Percentiles rank a stretch among this genome's conserved stretches.
Conservation (phyloP, 23 red algal species). For the Cyanidiococcus yangmingshanensis region DNA sequence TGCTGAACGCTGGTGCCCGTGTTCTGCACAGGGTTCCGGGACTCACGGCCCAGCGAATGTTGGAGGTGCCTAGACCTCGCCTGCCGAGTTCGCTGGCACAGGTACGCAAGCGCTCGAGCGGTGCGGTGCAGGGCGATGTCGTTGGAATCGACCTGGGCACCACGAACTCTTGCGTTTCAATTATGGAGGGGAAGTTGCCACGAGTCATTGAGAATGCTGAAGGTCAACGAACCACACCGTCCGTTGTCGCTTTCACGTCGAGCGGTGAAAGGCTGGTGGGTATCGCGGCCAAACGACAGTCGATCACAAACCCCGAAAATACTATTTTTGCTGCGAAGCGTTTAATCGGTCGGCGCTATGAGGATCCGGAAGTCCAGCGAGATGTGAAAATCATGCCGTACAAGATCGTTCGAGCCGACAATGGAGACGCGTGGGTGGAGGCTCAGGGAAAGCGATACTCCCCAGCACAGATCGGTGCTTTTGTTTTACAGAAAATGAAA, state of each 20-base stretch:
- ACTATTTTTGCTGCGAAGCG: conserved; percentile 97
- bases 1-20: background rate
- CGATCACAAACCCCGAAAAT: conserved; percentile 91
- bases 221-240: conserved; percentile 84
- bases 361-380: conserved; percentile 68
- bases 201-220: conserved; percentile 99
- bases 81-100: background rate
- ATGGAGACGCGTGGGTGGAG: conserved; percentile 97
- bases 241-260: conserved; percentile 89
- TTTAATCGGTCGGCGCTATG: conserved; percentile 84
- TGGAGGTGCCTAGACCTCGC: background rate
- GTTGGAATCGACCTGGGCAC: conserved; percentile 99
- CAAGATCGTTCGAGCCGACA: conserved; percentile 79
- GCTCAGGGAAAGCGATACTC: conserved; percentile 89
- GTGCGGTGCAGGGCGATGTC: conserved; percentile 57
- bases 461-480: conserved; percentile 88
- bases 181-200: conserved; percentile 86
- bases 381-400: conserved; percentile 87
- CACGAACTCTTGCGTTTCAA: conserved; percentile 96
- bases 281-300: conserved; percentile 60
- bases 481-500: conserved; percentile 97
- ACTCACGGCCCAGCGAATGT: background rate
- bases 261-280: conserved; percentile 87
- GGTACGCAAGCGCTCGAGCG: background rate
- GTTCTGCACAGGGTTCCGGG: background rate